These are phyloP conservation scores for Knoxdaviesia proteae DNA, from an alignment of 2,329 filamentous ascomycete genomes.

Conservation along the genomic window DNA sequence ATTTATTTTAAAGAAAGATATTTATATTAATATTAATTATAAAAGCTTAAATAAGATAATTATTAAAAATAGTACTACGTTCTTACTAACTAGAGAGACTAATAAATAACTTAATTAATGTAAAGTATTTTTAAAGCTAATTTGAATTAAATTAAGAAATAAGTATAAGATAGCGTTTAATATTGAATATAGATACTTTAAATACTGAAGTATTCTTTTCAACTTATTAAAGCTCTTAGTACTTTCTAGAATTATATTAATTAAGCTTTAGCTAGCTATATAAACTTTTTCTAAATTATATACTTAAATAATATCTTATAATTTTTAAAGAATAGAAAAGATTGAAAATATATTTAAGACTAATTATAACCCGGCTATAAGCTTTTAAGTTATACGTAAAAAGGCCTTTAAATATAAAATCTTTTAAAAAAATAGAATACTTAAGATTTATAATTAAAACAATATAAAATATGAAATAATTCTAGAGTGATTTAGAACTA, in stretches of 20 bases:
- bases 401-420: no score
- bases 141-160: constrained; percentile 2
- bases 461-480: no score
- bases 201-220: constrained; percentile 6
- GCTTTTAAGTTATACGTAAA: no score
- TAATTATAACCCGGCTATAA: no score
- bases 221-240: constrained; percentile 5
- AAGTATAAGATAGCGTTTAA: constrained; percentile 5
- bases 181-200: constrained; percentile 5
- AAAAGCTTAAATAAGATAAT: no score
- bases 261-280: constrained; percentile 1
- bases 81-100: not conserved
- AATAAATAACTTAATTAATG: not conserved
- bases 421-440: no score
- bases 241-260: constrained; percentile 6
- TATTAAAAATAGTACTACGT: no score
- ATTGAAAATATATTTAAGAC: not conserved
- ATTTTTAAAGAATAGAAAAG: constrained; percentile 2
- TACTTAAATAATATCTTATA: constrained; percentile 7
- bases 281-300: constrained; percentile 4
- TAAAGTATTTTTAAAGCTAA: not conserved
- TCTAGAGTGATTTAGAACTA: no score
- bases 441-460: no score
- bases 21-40: no score
- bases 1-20: no score